Evolutionary conservation across 805 yeast species (phyloP), one percentile per base, ranked within the genome.

Genomic region (Yamadazyma ubonensis): DNA sequence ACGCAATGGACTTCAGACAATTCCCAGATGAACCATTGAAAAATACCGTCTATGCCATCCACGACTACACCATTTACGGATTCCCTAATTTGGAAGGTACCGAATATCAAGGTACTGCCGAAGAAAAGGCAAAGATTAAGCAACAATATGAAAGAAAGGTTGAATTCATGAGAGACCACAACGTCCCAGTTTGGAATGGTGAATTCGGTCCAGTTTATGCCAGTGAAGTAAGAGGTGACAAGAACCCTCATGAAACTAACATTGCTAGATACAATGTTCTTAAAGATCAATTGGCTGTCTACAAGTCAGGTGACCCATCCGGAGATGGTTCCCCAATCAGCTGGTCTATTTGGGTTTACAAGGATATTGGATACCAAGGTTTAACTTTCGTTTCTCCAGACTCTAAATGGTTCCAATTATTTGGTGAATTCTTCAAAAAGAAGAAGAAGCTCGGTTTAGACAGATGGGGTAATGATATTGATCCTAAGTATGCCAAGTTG

Each of bases 261-360:
- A 45, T 38, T 11, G 55, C 64, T 9, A 62, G 79, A 27, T 71
- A 69, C 51, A 47, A 59, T 16, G 65, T 73, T 20, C 61, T 74
- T 48, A 62, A 63, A 40, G 75, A 72, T 45, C 78, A 74, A 54
- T 60, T 74, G 49, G 60, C 49, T 7, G 59, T 71, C 31, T 74
- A 74, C 55, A 58, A 58, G 36, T 30, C 45, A 3, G 78, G 77
- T 18, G 76, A 73, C 42, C 78, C 78, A 4, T 64, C 73, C 4
- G 76, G 76, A 11, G 76, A 70, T 51, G 57, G 57, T 5, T 22
- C 63, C 8, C 70, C 76, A 15, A 72, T 73, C 38, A 51, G 67
- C 20, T 74, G 78, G 78, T 70, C 77, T 5, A 72, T 74, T 41
- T 74, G 79, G 79, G 55, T 72, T 6, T 74, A 75, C 54, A 74